A percentile compares a stretch with the other conserved stretches of the same genome.
These are phyloP conservation scores for Aspergillus versicolor DNA, from an alignment of 2,329 filamentous ascomycete species.

Conservation along the genomic window DNA sequence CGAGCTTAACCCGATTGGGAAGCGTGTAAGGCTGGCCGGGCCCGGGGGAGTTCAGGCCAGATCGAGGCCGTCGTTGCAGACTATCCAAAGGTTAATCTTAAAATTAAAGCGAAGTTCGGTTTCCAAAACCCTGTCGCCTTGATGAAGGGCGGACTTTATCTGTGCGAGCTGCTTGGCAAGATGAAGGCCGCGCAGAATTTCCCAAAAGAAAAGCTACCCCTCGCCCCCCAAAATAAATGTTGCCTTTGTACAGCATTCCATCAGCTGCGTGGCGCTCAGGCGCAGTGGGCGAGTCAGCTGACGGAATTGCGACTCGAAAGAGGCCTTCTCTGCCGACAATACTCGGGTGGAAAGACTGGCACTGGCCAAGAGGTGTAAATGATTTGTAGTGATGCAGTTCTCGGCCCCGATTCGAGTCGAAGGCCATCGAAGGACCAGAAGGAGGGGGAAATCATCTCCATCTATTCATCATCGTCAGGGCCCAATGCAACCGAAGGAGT, in stretches of 20 bases:
- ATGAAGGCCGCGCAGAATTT: neutral
- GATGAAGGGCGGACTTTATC: neutral
- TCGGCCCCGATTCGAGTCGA: neutral
- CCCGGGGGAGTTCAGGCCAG: neutral
- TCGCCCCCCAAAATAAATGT: neutral
- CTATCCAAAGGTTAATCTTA: constrained; percentile 16
- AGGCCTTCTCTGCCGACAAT: neutral
- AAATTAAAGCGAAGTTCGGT: constrained; percentile 1
- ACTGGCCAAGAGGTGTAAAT: neutral
- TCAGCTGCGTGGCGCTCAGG: constrained; percentile 2
- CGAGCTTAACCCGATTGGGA: neutral
- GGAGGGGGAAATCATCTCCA: neutral
- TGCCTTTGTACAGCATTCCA: neutral
- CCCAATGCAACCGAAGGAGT: constrained; percentile 20
- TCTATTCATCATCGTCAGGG: constrained; percentile 16
- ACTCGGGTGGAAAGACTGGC: neutral
- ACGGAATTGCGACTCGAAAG: neutral
- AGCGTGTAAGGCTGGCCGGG: neutral
- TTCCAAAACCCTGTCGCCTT: neutral
- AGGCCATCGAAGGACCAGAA: neutral
- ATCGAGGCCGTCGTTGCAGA: neutral
- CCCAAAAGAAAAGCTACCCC: neutral
- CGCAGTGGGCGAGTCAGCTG: constrained; percentile 6
- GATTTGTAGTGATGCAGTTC: neutral
- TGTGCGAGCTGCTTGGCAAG: neutral